Conservation (phyloP, 2,329 filamentous ascomycete species). For the Bimuria novae-zelandiae region DNA sequence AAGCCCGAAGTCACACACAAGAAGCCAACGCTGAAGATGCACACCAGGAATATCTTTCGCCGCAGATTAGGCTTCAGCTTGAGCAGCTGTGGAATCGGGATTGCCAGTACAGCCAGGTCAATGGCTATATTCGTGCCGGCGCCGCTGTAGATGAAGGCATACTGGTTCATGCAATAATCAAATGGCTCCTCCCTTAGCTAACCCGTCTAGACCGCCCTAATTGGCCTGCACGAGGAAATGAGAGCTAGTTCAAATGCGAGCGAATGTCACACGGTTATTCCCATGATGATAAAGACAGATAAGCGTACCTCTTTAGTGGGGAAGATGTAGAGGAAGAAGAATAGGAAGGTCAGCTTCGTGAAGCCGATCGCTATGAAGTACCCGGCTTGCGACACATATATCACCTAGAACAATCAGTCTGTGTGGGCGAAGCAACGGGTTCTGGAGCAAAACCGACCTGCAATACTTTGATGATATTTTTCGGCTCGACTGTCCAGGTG, state of each 20-base stretch:
- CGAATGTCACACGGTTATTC: slow-evolving; percentile 10
- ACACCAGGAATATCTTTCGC: slow-evolving; percentile 14
- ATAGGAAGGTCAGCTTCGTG: slow-evolving; percentile 29
- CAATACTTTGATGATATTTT: slow-evolving; percentile 50
- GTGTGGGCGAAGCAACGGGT: background rate
- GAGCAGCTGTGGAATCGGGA: slow-evolving; percentile 16
- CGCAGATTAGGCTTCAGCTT: slow-evolving; percentile 14
- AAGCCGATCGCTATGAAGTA: slow-evolving; percentile 31
- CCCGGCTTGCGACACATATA: slow-evolving; percentile 26
- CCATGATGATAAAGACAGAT: slow-evolving; percentile 12
- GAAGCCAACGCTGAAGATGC: slow-evolving; percentile 15
- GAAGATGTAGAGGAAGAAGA: slow-evolving; percentile 33
- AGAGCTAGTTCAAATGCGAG: slow-evolving; percentile 21
- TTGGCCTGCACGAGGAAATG: slow-evolving; percentile 15
- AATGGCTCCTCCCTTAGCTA: slow-evolving; percentile 14
- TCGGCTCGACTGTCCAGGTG: slow-evolving; percentile 53
- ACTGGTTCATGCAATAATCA: slow-evolving; percentile 18
- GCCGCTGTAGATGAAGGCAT: slow-evolving; percentile 13
- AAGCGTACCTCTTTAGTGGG: slow-evolving; percentile 19
- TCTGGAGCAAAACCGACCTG: background rate
- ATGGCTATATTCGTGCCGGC: slow-evolving; percentile 16
- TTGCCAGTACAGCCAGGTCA: slow-evolving; percentile 12
- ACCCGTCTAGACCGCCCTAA: slow-evolving; percentile 15
- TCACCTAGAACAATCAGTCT: slow-evolving; percentile 6
- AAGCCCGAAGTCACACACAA: slow-evolving; percentile 9